phyloP scores from a whole-genome alignment of 2,329 filamentous ascomycete species.

The Hirsutella thompsonii region DNA sequence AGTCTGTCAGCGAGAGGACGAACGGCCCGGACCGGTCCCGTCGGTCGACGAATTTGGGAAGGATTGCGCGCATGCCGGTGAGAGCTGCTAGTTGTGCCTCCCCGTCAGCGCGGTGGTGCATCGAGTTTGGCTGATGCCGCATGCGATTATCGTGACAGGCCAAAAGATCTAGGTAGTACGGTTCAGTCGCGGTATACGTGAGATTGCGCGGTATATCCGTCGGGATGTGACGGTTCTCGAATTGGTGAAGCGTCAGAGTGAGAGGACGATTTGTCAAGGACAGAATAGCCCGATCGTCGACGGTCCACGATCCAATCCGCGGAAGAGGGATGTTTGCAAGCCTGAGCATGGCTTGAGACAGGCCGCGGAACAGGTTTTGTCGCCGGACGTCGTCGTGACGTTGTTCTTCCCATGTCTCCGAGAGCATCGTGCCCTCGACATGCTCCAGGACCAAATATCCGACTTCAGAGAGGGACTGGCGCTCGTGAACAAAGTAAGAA shows the following conservation, averaged over 20 bases:
- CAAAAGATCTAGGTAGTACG: conserved; percentile 19
- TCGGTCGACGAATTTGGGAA: conserved; percentile 10
- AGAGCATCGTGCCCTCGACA: conserved; percentile 7
- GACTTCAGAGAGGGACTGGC: neutral
- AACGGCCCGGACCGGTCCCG: conserved; percentile 17
- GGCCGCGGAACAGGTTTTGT: conserved; percentile 13
- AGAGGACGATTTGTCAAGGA: conserved; percentile 22
- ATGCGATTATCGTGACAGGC: conserved; percentile 21
- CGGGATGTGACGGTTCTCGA: conserved; percentile 21
- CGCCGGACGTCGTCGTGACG: conserved; percentile 4
- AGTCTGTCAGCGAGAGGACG: conserved; percentile 20
- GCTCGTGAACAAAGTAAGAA: neutral
- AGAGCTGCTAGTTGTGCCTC: conserved; percentile 16
- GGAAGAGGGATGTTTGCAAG: conserved; percentile 14
- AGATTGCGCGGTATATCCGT: conserved; percentile 17
- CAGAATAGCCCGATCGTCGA: conserved; percentile 15
- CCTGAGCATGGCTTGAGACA: conserved; percentile 14
- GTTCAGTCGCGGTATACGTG: conserved; percentile 18
- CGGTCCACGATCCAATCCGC: conserved; percentile 14
- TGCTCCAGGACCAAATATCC: neutral
- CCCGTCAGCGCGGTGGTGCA: conserved; percentile 15
- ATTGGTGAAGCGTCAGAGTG: conserved; percentile 14
- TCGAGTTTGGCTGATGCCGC: conserved; percentile 20
- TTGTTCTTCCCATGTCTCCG: conserved; percentile 8
- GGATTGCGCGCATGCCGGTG: conserved; percentile 14